phyloP scores from a whole-genome alignment of 805 yeast species.

The Starmerella floricola region DNA sequence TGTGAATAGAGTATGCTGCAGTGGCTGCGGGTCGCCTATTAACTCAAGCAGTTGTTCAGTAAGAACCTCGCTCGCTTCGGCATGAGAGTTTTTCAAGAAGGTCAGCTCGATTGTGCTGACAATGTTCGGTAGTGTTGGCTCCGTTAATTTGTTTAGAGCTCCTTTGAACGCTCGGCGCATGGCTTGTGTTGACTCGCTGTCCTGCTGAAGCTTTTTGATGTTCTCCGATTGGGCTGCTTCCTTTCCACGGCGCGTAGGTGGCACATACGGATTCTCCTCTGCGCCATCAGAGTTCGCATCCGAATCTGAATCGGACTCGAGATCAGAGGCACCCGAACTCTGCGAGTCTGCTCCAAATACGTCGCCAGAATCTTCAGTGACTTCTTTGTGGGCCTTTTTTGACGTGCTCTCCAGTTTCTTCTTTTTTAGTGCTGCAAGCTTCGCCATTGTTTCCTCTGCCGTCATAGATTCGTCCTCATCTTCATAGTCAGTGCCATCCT shows the following conservation, averaged over 20 bases:
- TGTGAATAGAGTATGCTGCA: constrained; percentile 67
- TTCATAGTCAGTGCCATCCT: constrained; percentile 14
- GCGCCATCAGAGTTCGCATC: constrained; percentile 16
- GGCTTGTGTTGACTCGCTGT: constrained; percentile 26
- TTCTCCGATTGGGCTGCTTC: constrained; percentile 28
- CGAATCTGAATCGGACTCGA: constrained; percentile 1
- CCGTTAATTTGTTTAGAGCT: constrained; percentile 77
- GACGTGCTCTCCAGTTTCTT: constrained; percentile 1
- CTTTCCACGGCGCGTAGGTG: constrained; percentile 64
- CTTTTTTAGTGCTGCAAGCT: constrained; percentile 22
- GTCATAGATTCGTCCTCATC: constrained; percentile 11
- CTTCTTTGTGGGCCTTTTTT: no score
- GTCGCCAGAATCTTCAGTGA: no score
- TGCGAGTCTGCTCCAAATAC: no score
- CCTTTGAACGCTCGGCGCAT: constrained; percentile 63
- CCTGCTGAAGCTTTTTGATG: constrained; percentile 32
- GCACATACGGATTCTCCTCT: constrained; percentile 46
- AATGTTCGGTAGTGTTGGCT: constrained; percentile 63
- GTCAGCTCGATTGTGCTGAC: constrained; percentile 54
- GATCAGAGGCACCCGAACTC: no score
- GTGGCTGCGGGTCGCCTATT: constrained; percentile 48
- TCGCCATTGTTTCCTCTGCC: constrained; percentile 23
- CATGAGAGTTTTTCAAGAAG: constrained; percentile 59
- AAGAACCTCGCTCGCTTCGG: constrained; percentile 60
- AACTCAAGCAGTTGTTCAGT: constrained; percentile 53